Evolutionary conservation across 2,329 filamentous ascomycete genomes (phyloP), one percentile per base, ranked within the genome.

Genomic region (Lachnellula arida): DNA sequence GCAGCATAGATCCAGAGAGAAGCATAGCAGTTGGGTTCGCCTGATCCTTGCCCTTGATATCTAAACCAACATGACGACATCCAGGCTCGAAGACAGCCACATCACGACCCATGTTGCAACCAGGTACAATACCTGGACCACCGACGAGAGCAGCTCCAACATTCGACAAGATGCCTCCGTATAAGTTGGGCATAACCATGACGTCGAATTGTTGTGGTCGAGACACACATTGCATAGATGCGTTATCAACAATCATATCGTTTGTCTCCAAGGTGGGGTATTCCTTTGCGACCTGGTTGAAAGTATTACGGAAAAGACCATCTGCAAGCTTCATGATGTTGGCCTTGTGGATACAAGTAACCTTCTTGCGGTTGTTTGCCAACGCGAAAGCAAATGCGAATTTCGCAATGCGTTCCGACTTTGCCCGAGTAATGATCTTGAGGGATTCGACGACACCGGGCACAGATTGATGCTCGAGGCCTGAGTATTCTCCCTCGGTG

Each of bases 311-410:
- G 90, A 99, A 99, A 56, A 99, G 89, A 77, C 94, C 94, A 69
- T 99, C 94, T 74, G 92, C 93, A 58, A 99, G 84, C 85, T 99
- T 99, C 94, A 99, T 99, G 81, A 99, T 99, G 84, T 99, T 99
- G 78, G 94, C 94, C 85, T 99, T 99, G 88, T 99, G 94, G 73
- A 99, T 97, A 81, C 93, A 97, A 66, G 94, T 97, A 56, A 99
- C 91, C 88, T 97, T 97, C 83, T 95, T 93, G 74, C 94, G 86
- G 84, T 95, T 93, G 84, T 99, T 99, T 76, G 94, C 94, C 57
- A 97, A 87, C 57, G 94, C 94, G 72, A 99, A 99, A 73, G 89
- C 88, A 75, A 97, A 97, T 65, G 94, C 94, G 73, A 99, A 99
- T 79, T 96, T 96, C 78, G 93, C 91, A 71, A 99, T 99, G 73